Conservation (phyloP, 176 grass and related monocot species). For the Eragrostis nindensis region DNA sequence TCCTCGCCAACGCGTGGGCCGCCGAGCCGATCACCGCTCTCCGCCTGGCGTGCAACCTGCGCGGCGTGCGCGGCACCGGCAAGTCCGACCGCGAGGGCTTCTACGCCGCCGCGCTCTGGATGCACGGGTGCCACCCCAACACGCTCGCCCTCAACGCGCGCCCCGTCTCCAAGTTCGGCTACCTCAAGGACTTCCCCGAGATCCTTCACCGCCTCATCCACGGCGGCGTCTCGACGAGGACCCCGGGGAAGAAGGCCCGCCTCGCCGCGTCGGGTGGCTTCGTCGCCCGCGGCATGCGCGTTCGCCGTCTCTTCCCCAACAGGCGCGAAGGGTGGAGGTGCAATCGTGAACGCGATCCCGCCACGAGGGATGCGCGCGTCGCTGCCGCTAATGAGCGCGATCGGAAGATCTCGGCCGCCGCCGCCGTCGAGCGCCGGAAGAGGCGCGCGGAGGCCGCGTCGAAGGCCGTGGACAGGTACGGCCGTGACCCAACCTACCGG, state of each 20-base stretch:
- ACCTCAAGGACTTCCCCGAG: constrained; percentile 77
- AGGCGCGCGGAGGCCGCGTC: constrained; percentile 41
- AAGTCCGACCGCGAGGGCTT: constrained; percentile 19
- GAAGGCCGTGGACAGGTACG: constrained; percentile 52
- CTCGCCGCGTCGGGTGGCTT: background rate
- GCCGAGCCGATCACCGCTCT: constrained; percentile 41
- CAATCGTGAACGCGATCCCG: background rate
- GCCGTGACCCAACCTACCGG: constrained; percentile 50
- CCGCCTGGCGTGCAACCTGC: constrained; percentile 53
- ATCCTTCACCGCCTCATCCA: constrained; percentile 69
- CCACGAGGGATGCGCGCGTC: constrained; percentile 44
- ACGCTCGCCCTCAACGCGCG: constrained; percentile 69
- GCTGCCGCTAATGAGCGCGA: constrained; percentile 44
- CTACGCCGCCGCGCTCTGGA: constrained; percentile 37
- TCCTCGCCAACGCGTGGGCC: constrained; percentile 47
- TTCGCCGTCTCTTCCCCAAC: no score
- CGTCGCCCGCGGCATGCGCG: background rate
- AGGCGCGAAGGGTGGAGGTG: background rate
- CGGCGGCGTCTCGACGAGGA: constrained; percentile 37
- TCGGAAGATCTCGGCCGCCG: constrained; percentile 3
- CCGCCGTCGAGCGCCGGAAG: constrained; percentile 39
- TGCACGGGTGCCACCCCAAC: constrained; percentile 59
- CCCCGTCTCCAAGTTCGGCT: constrained; percentile 50
- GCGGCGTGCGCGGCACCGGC: constrained; percentile 7
- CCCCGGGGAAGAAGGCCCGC: constrained; percentile 16